These are phyloP conservation scores for Russula sp. DNA, from an alignment of 768 basidiomycete genomes.

Conservation along the genomic window DNA sequence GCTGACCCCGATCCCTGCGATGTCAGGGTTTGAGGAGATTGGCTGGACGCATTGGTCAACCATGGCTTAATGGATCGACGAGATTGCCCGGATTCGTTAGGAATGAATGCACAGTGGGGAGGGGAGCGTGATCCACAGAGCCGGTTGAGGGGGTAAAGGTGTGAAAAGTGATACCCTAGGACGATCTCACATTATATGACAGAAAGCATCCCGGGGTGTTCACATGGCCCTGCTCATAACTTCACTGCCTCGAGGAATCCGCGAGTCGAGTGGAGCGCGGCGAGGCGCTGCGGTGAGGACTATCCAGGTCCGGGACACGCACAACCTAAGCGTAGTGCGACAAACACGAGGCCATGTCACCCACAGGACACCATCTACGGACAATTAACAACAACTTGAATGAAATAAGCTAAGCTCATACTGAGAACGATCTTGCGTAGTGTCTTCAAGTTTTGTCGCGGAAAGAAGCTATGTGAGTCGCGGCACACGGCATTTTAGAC, in stretches of 20 bases:
- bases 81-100: not conserved
- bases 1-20: constrained; percentile 22
- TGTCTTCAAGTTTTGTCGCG: too few species aligned
- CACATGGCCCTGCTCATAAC: not conserved
- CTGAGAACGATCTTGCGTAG: too few species aligned
- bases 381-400: not conserved
- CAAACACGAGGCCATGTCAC: not conserved
- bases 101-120: not conserved
- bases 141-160: not conserved
- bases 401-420: not conserved
- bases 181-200: not conserved
- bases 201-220: not conserved
- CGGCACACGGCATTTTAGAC: too few species aligned
- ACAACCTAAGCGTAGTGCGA: not conserved
- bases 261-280: not conserved
- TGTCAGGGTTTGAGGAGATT: constrained; percentile 7
- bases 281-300: not conserved
- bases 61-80: not conserved
- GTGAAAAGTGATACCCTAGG: not conserved
- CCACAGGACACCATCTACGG: not conserved
- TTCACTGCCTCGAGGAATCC: not conserved
- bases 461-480: too few species aligned
- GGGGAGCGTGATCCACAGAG: not conserved
- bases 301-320: not conserved
- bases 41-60: not conserved